Percentiles rank a stretch among this genome's conserved stretches.
Evolutionary conservation across 371 early-diverging fungal genomes (phyloP).

Genomic region (Apophysomyces elegans): DNA sequence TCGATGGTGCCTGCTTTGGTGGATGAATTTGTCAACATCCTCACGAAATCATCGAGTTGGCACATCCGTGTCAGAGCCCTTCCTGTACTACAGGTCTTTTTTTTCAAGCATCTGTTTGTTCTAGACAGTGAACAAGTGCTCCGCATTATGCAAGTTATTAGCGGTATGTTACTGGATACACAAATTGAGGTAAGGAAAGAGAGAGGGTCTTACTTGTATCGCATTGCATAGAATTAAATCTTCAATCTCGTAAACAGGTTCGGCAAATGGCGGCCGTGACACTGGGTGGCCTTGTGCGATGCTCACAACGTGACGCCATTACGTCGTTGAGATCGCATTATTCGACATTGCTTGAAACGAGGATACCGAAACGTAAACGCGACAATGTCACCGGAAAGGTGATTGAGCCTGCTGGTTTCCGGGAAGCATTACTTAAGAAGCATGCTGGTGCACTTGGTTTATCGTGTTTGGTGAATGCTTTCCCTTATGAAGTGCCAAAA

Average conservation of each 20-base stretch:
- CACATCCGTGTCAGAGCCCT: constrained; percentile 72
- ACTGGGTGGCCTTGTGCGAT: constrained; percentile 84
- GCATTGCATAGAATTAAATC: neutral
- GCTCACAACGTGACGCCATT: constrained; percentile 81
- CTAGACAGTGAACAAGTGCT: constrained; percentile 55
- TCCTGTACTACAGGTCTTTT: constrained; percentile 81
- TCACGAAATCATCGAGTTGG: constrained; percentile 71
- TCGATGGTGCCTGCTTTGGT: constrained; percentile 54
- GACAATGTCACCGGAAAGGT: constrained; percentile 49
- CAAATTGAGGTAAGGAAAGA: constrained; percentile 70
- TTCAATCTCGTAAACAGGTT: constrained; percentile 51
- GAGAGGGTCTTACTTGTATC: too few species aligned
- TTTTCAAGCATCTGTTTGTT: constrained; percentile 73
- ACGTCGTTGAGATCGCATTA: constrained; percentile 52
- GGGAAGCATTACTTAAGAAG: constrained; percentile 68
- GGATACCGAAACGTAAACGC: constrained; percentile 50
- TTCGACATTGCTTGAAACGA: constrained; percentile 33
- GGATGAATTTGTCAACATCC: constrained; percentile 57
- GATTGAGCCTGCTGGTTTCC: constrained; percentile 53
- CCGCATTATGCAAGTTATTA: constrained; percentile 67
- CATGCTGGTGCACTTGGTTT: constrained; percentile 91
- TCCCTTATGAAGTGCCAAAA: constrained; percentile 89
- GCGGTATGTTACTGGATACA: constrained; percentile 67
- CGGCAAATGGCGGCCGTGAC: constrained; percentile 84
- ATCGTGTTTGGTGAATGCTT: constrained; percentile 83